A percentile compares a stretch with the other conserved stretches of the same genome.
These are phyloP conservation scores for Puccinellia tenuiflora DNA, from an alignment of 176 grass and related monocot species.

Conservation along the genomic window DNA sequence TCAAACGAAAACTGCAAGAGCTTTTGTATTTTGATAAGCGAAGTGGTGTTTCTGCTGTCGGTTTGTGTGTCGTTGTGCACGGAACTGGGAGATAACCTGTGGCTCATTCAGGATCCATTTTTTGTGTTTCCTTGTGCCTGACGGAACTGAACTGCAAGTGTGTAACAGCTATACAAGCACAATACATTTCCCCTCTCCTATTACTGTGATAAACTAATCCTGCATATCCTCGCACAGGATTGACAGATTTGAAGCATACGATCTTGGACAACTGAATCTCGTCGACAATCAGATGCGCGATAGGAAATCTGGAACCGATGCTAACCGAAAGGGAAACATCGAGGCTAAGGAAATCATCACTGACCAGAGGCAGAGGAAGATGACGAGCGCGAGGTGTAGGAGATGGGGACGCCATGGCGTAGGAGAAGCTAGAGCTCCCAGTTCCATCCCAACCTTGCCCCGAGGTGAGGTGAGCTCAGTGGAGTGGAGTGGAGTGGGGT, in stretches of 20 bases:
- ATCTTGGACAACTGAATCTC: neutral
- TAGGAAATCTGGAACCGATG: neutral
- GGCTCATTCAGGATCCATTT: no score
- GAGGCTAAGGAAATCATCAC: neutral
- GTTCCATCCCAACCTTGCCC: neutral
- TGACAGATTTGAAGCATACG: neutral
- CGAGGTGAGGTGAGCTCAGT: neutral
- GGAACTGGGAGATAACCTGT: no score
- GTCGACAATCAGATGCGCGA: neutral
- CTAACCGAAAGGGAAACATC: neutral
- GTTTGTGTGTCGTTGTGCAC: no score
- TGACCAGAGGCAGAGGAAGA: conserved; percentile 22
- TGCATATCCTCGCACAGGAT: neutral
- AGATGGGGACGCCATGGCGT: neutral
- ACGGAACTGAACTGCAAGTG: no score
- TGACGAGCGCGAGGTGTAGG: neutral
- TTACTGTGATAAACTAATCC: neutral
- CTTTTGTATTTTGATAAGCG: no score
- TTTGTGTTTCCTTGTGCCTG: no score
- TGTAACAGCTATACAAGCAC: no score
- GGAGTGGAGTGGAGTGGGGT: neutral
- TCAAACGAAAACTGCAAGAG: no score
- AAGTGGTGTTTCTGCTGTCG: no score
- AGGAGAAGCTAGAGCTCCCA: neutral
- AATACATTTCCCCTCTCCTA: no score